Base-by-base conservation (phyloP, 495 filamentous ascomycete species). In the Usnea hakonensis region DNA sequence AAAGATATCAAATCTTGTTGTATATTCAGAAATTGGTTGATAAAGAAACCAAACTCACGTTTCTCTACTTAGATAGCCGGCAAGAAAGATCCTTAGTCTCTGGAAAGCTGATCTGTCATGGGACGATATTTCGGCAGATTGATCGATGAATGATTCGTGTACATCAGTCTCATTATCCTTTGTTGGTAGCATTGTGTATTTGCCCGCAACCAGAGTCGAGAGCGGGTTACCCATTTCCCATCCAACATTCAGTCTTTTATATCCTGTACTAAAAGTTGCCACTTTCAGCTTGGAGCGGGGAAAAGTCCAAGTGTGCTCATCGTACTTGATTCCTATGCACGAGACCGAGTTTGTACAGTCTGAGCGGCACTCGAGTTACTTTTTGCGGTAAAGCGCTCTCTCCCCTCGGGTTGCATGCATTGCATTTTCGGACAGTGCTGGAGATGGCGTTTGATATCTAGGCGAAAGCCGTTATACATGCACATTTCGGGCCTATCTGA, bases 121-220 rank as follows among this genome's bases (percentile, higher is more conserved):
- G 44, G 44, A 32, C 5, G 19, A 14, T 2, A n/a, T 19, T n/a
- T 48, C 44, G 13, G 28, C 21, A n/a, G 46, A 16, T 3, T 61
- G 19, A 28, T 65, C 36, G 41, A 36, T 52, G 32, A 21, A 7
- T 32, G 57, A 60, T 17, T 41, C 41, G 21, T 53, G 36, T n/a
- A 40, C 28, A 7, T 33, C 52, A 9, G 35, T 28, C 43, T 61
- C 41, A 17, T 40, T 61, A 16, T 65, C 58, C 37, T 63, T 55
- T 55, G 63, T 36, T 57, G 69, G 57, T 44, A 68, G 53, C 69
- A 71, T 65, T 46, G 59, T 61, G 68, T 66, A 70, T 26, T 54
- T 50, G 46, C 35, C 23, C 17, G 17, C 35, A 41, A 40, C 21
- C 3, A 57, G 35, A 28, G 19, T 54, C 17, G 46, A 30, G 40